These are phyloP conservation scores for Naganishia cerealis DNA, from an alignment of 1,284 basidiomycete species.

Conservation along the genomic window DNA sequence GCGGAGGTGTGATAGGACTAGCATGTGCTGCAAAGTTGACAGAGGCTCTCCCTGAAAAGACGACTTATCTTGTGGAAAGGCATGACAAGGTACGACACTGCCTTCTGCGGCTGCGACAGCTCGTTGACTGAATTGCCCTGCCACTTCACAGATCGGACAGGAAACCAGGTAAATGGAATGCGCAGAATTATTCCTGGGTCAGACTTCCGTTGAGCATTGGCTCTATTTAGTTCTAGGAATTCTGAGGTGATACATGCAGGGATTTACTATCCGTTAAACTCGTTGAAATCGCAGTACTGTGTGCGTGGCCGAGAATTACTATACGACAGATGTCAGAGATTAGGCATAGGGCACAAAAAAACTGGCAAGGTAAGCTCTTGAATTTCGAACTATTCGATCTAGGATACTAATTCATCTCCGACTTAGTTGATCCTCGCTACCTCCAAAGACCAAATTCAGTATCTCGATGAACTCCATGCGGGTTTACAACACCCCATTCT, in stretches of 20 bases:
- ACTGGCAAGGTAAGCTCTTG: slow-evolving; percentile 69
- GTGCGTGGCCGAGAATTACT: slow-evolving; percentile 81
- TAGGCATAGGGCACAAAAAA: slow-evolving; percentile 69
- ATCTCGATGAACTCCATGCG: slow-evolving; percentile 68
- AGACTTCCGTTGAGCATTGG: not conserved
- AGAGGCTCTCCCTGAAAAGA: slow-evolving; percentile 66
- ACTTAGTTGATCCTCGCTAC: slow-evolving; percentile 71
- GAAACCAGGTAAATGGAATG: slow-evolving; percentile 71
- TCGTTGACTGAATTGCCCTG: slow-evolving; percentile 1
- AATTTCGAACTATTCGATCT: not conserved
- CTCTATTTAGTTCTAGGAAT: slow-evolving; percentile 72
- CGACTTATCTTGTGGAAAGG: slow-evolving; percentile 83
- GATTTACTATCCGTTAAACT: slow-evolving; percentile 71
- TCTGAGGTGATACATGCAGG: slow-evolving; percentile 95
- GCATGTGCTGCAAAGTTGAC: slow-evolving; percentile 76
- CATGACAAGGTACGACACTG: slow-evolving; percentile 58
- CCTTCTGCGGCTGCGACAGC: not conserved
- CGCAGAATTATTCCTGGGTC: not conserved
- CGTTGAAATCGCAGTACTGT: slow-evolving; percentile 83
- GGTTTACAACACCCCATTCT: slow-evolving; percentile 62
- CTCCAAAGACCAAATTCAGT: slow-evolving; percentile 63
- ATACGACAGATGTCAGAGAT: slow-evolving; percentile 71
- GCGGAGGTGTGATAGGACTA: slow-evolving; percentile 87
- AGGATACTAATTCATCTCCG: slow-evolving; percentile 1
- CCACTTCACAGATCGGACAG: slow-evolving; percentile 59